Base-by-base conservation (phyloP, 202 grass and related monocot genomes). In the Hordeum pubiflorum region DNA sequence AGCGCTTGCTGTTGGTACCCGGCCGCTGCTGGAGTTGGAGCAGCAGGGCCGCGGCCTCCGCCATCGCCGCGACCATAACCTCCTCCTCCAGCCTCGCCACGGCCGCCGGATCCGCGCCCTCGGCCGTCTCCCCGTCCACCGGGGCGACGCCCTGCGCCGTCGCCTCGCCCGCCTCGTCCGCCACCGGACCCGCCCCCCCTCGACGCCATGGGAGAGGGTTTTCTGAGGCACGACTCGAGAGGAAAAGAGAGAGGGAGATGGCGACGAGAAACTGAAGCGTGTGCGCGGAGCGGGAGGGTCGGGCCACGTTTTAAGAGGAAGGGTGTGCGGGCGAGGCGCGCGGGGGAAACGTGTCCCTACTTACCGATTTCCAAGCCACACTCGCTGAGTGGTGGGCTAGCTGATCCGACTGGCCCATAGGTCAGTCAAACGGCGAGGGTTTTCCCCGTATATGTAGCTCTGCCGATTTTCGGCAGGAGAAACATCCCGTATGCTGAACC, bases 171-270 rank as follows among this genome's bases (percentile, higher is more conserved):
- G 5, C 72, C 54, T 17, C 69, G 67, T 7, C 74, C 38, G 29
- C 84, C 74, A 1, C 79, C 50, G 7, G 14, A 34, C 9, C 58
- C 40, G 11, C n/a, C 11, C 0, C 73, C 81, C n/a, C 17, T 69
- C 11, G 83, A 80, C 26, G 67, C 76, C 83, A 85, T 85, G 71
- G 48, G n/a, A 54, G 13, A 67, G 66, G 75, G 15, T 41, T 85
- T 79, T 63, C 2, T 52, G 20, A 61, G 39, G 62, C 55, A 5
- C 27, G 27, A 32, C 11, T 2, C 31, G 31, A 38, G 72, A 58
- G 52, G 3, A 58, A 18, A 21, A 74, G 17, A 32, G 4, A 62
- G 34, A 61, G 17, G 37, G 14, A 3, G 11, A 23, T 26, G 2
- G 41, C 6, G 58, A 78, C 1, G 75, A 32, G 75, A 32, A 58